phyloP scores from a whole-genome alignment of 2,329 filamentous ascomycete genomes.

The Pezicula radicicola region DNA sequence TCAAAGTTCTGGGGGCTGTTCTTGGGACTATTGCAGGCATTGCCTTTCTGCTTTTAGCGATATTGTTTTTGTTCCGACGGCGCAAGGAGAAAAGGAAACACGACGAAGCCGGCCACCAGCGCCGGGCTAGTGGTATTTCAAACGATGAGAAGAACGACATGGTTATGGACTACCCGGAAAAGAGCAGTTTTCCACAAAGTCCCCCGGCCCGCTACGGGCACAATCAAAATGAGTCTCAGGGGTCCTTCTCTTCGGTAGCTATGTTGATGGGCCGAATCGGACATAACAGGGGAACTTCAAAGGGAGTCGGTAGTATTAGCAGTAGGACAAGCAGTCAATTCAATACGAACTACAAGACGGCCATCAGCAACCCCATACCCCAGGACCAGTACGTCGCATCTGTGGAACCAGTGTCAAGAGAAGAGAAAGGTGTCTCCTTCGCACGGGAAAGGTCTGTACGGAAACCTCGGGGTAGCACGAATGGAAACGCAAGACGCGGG shows the following conservation, averaged over 20 bases:
- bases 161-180: slow-evolving; percentile 38
- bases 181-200: slow-evolving; percentile 33
- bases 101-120: slow-evolving; percentile 42
- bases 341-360: slow-evolving; percentile 59
- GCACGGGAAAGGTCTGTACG: slow-evolving; percentile 33
- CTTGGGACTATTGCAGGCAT: slow-evolving; percentile 79
- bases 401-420: slow-evolving; percentile 27
- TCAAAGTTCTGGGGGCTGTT: slow-evolving; percentile 73
- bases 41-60: slow-evolving; percentile 41
- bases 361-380: slow-evolving; percentile 59
- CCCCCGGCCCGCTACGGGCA: slow-evolving; percentile 42
- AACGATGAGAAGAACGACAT: slow-evolving; percentile 60
- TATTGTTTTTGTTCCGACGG: slow-evolving; percentile 67
- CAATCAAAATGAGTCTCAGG: slow-evolving; percentile 47
- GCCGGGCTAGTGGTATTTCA: slow-evolving; percentile 40
- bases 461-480: slow-evolving; percentile 18
- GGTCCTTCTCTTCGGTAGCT: slow-evolving; percentile 61
- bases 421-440: slow-evolving; percentile 25
- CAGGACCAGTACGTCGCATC: slow-evolving; percentile 30
- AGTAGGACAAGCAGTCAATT: slow-evolving; percentile 56
- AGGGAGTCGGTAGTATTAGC: slow-evolving; percentile 55
- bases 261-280: slow-evolving; percentile 63
- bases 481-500: slow-evolving; percentile 11
- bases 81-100: slow-evolving; percentile 54
- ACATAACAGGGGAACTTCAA: slow-evolving; percentile 39